A percentile compares a stretch with the other conserved stretches of the same genome.
Evolutionary conservation across 1,139 yeast genomes (phyloP).

Genomic region (Yamadazyma taylorii): DNA sequence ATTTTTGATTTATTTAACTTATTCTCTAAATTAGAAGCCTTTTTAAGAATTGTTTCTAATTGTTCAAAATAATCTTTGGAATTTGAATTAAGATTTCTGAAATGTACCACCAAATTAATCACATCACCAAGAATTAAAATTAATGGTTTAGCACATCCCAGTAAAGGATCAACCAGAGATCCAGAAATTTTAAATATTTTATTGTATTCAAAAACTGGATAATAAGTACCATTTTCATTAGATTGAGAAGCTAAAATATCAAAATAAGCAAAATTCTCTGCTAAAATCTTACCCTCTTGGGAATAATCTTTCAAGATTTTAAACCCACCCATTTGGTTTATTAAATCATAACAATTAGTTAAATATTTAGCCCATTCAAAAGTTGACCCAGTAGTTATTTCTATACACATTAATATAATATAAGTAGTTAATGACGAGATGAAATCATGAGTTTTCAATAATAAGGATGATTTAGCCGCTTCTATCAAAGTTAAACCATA

Average conservation of each 20-base stretch:
- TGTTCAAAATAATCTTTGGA: conserved; percentile 3
- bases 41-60: conserved; percentile 2
- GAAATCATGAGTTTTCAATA: conserved; percentile 15
- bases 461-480: conserved; percentile 5
- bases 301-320: conserved; percentile 23
- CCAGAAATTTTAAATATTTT: conserved; percentile 5
- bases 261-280: conserved; percentile 22
- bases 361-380: conserved; percentile 30
- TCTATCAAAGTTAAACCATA: conserved; percentile 5
- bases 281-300: conserved; percentile 18
- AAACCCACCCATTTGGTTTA: conserved; percentile 30
- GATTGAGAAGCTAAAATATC: conserved; percentile 29
- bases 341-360: conserved; percentile 26
- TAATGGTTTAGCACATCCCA: conserved; percentile 12
- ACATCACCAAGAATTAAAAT: conserved; percentile 11
- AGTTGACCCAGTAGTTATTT: conserved; percentile 35
- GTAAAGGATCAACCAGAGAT: conserved; percentile 9
- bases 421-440: conserved; percentile 27
- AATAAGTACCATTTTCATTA: conserved; percentile 26
- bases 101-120: conserved; percentile 10
- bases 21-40: conserved; percentile 3
- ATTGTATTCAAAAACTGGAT: conserved; percentile 20
- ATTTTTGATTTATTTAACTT: conserved; percentile 6
- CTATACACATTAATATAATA: conserved; percentile 33
- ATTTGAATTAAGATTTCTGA: conserved; percentile 2